Evolutionary conservation across 2,329 filamentous ascomycete species (phyloP).

Genomic region (Colletotrichum destructivum): DNA sequence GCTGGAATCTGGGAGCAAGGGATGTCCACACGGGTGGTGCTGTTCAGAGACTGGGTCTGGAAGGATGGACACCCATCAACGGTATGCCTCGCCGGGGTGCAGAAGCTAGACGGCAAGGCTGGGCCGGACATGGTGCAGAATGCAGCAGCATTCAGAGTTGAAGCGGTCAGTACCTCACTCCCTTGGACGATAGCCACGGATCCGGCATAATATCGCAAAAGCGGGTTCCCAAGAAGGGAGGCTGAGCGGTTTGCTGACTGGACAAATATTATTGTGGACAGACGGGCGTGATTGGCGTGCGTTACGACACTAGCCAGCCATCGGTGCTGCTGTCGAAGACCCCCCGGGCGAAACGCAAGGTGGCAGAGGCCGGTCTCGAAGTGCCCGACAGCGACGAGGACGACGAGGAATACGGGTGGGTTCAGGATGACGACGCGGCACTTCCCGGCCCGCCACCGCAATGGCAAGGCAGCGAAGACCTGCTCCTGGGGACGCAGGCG

Average conservation of each 20-base stretch:
- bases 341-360: slow-evolving; percentile 73
- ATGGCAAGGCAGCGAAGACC: slow-evolving; percentile 78
- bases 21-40: slow-evolving; percentile 79
- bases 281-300: slow-evolving; percentile 60
- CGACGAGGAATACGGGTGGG: slow-evolving; percentile 82
- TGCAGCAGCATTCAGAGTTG: slow-evolving; percentile 66
- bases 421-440: slow-evolving; percentile 74
- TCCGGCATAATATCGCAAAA: slow-evolving; percentile 31
- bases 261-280: slow-evolving; percentile 45
- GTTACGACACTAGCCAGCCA: slow-evolving; percentile 57
- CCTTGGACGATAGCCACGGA: slow-evolving; percentile 18
- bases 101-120: slow-evolving; percentile 73
- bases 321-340: slow-evolving; percentile 52
- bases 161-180: slow-evolving; percentile 55
- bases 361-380: slow-evolving; percentile 72
- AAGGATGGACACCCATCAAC: slow-evolving; percentile 61
- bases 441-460: slow-evolving; percentile 74
- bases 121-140: slow-evolving; percentile 57
- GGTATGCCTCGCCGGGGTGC: slow-evolving; percentile 73
- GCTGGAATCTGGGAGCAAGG: slow-evolving; percentile 85
- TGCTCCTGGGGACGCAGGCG: slow-evolving; percentile 66
- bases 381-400: slow-evolving; percentile 74
- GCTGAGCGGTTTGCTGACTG: slow-evolving; percentile 33
- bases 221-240: slow-evolving; percentile 33
- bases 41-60: slow-evolving; percentile 85